Evolutionary conservation across 2,329 filamentous ascomycete genomes (phyloP).

Genomic region (Colletotrichum paranaense): DNA sequence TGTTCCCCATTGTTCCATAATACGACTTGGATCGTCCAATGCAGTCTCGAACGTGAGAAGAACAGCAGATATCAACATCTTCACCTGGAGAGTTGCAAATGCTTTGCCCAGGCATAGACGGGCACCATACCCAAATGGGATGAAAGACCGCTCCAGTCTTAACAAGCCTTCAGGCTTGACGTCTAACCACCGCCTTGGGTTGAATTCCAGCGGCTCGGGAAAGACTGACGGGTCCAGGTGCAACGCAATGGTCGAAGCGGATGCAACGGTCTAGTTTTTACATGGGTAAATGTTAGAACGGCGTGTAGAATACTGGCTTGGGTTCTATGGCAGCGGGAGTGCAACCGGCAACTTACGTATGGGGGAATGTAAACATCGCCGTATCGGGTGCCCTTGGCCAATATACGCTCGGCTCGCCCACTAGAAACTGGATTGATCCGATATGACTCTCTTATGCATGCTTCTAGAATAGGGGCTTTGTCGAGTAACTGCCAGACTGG

Average conservation of each 20-base stretch:
- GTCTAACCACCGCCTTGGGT: background rate
- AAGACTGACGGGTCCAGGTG: background rate
- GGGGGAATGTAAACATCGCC: background rate
- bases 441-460: background rate
- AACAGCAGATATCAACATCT: background rate
- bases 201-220: background rate
- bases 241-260: background rate
- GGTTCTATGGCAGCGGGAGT: background rate
- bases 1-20: background rate
- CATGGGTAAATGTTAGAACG: background rate
- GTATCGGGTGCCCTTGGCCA: background rate
- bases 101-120: background rate
- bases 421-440: background rate
- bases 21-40: background rate
- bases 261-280: background rate
- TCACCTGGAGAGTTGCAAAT: background rate
- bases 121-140: background rate
- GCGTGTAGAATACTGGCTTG: background rate
- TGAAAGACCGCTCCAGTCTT: background rate
- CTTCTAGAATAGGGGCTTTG: background rate
- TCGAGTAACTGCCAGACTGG: background rate
- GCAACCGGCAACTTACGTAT: background rate
- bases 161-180: background rate
- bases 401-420: background rate
- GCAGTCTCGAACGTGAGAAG: background rate